These are phyloP conservation scores for Exidia glandulosa DNA, from an alignment of 768 basidiomycete genomes.

Conservation along the genomic window DNA sequence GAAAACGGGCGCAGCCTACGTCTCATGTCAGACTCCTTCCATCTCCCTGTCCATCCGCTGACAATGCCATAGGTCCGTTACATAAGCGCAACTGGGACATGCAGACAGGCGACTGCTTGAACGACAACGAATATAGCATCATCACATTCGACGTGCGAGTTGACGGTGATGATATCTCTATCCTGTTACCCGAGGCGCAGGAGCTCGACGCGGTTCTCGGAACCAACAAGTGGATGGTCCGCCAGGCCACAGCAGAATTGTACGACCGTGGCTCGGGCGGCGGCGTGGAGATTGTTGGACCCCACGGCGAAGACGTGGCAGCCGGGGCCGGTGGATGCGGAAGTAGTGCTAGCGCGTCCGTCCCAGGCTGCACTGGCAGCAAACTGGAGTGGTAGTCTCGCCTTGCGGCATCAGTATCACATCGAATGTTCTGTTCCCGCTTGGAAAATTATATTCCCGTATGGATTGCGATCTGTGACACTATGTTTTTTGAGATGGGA, in stretches of 20 bases:
- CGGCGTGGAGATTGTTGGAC: constrained; percentile 27
- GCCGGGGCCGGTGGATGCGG: neutral
- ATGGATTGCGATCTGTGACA: too few relatives aligned
- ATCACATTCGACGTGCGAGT: constrained; percentile 48
- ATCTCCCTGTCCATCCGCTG: constrained; percentile 4
- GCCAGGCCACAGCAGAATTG: constrained; percentile 36
- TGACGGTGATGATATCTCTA: constrained; percentile 30
- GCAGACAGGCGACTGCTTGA: constrained; percentile 43
- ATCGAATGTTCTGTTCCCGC: too few relatives aligned
- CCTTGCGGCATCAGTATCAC: too few relatives aligned
- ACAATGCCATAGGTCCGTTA: constrained; percentile 34
- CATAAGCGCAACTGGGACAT: constrained; percentile 60
- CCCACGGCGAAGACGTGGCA: constrained; percentile 9
- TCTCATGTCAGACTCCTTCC: constrained; percentile 30
- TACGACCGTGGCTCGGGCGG: constrained; percentile 14
- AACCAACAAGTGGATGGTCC: constrained; percentile 53
- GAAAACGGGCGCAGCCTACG: constrained; percentile 35
- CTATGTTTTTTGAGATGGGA: too few relatives aligned
- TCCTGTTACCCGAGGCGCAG: constrained; percentile 40
- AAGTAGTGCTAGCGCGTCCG: neutral
- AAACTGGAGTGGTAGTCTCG: neutral
- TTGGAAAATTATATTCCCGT: too few relatives aligned
- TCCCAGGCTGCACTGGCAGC: neutral
- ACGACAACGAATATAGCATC: constrained; percentile 47
- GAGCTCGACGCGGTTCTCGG: constrained; percentile 53